Evolutionary conservation across 176 grass and related monocot genomes (phyloP), one percentile per base, ranked within the genome.

Genomic region (Musa acuminata): DNA sequence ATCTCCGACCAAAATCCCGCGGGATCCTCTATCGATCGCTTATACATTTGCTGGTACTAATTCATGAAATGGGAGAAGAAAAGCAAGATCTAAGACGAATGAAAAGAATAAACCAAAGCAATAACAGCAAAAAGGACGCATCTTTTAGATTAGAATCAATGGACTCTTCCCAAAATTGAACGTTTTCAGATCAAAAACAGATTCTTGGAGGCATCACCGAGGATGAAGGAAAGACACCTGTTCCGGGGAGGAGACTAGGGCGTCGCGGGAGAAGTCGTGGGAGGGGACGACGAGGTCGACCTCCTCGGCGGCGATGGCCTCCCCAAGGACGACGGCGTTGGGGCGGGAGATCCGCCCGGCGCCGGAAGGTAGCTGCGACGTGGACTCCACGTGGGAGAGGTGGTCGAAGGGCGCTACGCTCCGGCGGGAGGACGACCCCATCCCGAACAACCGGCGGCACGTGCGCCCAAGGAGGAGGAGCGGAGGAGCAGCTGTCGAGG

Each of bases 1-100:
- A 92, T 82, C 78, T 86, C 92, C 0, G 89, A 87, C 92, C 92
- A 96, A 81, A 92, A 96, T 16, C 80, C 84, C 1, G 92, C 87
- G 0, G 92, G 89, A 81, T 96, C 87, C 9, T 96, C 53, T 13
- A 96, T 81, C 0, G 89, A 96, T 65, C 82, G 83, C 75, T 82
- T 78, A 62, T 96, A 92, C 92, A 92, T 92, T 75, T 96, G 74
- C 72, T 24, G 62, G 72, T 96, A 89, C 92, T 96, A 85, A 52
- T 82, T 22, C 58, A 84, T 64, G 64, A 66, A 25, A 79, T 71
- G 88, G 14, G 83, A 14, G 60, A 80, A 27, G 1, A 25, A 74
- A 51, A 24, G 72, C 19, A 65, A 21, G 29, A 73, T 77, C 11
- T 48, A 69, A 49, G 17, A 19, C 10, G 5, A 49, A 60, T 0